Conservation (phyloP, 75 land plant species). For the Cupressus sempervirens region DNA sequence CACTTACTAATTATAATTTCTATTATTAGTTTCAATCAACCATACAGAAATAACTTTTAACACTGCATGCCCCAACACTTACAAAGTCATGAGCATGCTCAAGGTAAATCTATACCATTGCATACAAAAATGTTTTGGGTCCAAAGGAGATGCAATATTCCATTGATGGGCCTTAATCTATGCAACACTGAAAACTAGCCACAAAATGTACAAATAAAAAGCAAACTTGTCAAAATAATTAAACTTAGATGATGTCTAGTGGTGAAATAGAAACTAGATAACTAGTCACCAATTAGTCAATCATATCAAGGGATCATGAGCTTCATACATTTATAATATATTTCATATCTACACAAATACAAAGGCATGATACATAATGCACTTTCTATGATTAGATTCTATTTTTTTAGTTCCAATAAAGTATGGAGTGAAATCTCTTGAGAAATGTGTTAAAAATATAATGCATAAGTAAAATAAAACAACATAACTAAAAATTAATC, state of each 20-base stretch:
- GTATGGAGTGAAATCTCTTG: neutral
- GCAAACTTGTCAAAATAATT: neutral
- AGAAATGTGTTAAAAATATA: neutral
- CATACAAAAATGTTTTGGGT: slow-evolving; percentile 92
- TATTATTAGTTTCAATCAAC: neutral
- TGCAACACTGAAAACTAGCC: slow-evolving; percentile 69
- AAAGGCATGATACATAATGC: neutral
- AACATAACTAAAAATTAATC: too few relatives aligned
- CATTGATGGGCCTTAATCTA: slow-evolving; percentile 99
- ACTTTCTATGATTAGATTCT: neutral
- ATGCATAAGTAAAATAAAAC: neutral
- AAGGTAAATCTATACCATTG: slow-evolving; percentile 92
- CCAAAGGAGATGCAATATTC: slow-evolving; percentile 95
- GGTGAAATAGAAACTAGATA: too few relatives aligned
- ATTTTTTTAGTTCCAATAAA: neutral
- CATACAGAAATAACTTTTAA: neutral
- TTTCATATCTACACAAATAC: neutral
- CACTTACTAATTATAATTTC: neutral
- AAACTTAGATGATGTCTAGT: too few relatives aligned
- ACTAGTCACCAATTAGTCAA: too few relatives aligned
- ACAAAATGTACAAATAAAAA: neutral
- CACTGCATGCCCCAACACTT: slow-evolving; percentile 4
- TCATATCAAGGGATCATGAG: neutral
- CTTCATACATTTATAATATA: neutral
- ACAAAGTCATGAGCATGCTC: slow-evolving; percentile 98